These are phyloP conservation scores for Pyrenophora graminea DNA, from an alignment of 2,329 filamentous ascomycete genomes.

Conservation along the genomic window DNA sequence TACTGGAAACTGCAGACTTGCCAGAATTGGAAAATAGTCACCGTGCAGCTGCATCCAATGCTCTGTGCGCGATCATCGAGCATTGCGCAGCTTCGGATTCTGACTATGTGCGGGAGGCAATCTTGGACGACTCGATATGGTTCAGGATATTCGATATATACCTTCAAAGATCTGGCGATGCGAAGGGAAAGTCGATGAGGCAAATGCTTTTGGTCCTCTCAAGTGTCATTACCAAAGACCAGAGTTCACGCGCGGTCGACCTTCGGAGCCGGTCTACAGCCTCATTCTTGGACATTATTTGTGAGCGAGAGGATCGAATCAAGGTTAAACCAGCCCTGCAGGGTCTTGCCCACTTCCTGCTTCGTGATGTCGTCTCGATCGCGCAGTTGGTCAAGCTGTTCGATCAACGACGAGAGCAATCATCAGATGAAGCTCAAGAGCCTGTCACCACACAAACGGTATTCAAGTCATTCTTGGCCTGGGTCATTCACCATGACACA, in stretches of 20 bases:
- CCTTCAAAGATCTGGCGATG: conserved; percentile 48
- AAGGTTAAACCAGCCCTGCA: conserved; percentile 72
- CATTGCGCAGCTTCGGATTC: conserved; percentile 40
- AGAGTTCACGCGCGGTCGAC: conserved; percentile 22
- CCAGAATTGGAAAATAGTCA: conserved; percentile 43
- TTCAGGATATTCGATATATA: conserved; percentile 47
- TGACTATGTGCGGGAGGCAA: conserved; percentile 30
- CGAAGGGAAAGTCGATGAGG: conserved; percentile 54
- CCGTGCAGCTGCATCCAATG: conserved; percentile 53
- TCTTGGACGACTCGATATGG: conserved; percentile 48
- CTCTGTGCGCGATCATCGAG: conserved; percentile 52
- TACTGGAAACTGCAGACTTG: conserved; percentile 41
- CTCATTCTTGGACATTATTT: conserved; percentile 63
- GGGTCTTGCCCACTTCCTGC: conserved; percentile 67
- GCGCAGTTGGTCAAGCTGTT: conserved; percentile 48
- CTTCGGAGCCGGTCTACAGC: conserved; percentile 33
- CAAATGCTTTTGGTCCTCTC: conserved; percentile 51
- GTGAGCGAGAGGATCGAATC: conserved; percentile 63
- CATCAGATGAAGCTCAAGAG: background rate
- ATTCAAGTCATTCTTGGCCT: conserved; percentile 37
- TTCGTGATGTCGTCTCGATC: conserved; percentile 60
- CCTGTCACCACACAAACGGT: conserved; percentile 22
- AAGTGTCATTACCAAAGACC: conserved; percentile 39
- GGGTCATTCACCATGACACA: conserved; percentile 49
- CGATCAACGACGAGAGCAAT: conserved; percentile 16